Base-by-base conservation (phyloP, 768 basidiomycete genomes). In the Trichaptum fuscoviolaceum region DNA sequence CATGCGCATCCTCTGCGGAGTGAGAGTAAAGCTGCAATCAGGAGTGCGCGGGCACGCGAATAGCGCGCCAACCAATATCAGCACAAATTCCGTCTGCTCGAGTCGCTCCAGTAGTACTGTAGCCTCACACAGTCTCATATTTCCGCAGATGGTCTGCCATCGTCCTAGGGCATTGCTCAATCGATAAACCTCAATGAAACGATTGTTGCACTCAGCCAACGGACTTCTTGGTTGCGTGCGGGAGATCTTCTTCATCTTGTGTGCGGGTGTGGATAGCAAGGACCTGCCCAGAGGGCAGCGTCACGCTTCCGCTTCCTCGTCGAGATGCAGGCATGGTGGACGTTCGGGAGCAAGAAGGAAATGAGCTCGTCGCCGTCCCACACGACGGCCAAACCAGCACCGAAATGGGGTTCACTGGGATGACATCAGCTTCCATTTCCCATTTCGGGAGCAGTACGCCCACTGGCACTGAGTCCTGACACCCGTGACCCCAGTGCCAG, bases 141-240 rank as follows among this genome's bases (percentile, higher is more conserved):
- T 94, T 94, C 75, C 93, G 84, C 70, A 96, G 84, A 72, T 96
- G 93, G 79, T 96, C 95, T 26, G 91, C 89, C 90, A 96, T 96
- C 63, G 92, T 95, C 82, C 92, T 93, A 72, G 3, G 2, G 12
- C 8, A 20, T 2, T 17, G 71, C 20, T 36, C 35, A 58, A 68
- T 63, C 63, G 25, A 67, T 67, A 57, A 57, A 30, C 7, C 59
- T 25, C 59, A 67, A 52, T 52, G 20, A 52, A 12, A 52, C 42
- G 42, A 12, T 52, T 52, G 20, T 52, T 52, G 42, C 42, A 52
- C 42, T 52, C 42, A 52, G 42, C 42, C 65, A 62, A 18, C 65
- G 63, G 52, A 92, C 92, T 87, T 94, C 82, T 95, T 96, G 76
- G 93, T 95, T 67, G 95, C 95, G 81, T 95, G 93, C 18, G 95